Evolutionary conservation across 2,329 filamentous ascomycete genomes (phyloP).

Genomic region (Thelonectria blattea): DNA sequence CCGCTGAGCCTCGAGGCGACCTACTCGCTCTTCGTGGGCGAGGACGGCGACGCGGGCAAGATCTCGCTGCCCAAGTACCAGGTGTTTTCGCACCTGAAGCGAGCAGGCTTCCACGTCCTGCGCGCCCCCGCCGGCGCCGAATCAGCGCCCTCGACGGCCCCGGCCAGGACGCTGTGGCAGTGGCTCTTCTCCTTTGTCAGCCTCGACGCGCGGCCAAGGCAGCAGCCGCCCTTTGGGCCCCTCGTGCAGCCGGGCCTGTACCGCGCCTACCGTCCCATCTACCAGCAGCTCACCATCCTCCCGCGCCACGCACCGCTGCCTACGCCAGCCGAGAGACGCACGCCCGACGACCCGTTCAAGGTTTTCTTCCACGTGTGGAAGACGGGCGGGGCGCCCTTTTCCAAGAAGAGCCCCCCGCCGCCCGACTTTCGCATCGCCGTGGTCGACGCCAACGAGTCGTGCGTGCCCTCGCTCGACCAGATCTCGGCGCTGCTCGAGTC

Average conservation of each 20-base stretch:
- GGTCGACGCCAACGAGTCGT: slow-evolving; percentile 74
- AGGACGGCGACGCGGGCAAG: slow-evolving; percentile 66
- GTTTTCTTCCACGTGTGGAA: slow-evolving; percentile 87
- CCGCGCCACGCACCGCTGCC: slow-evolving; percentile 67
- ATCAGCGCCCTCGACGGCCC: slow-evolving; percentile 24
- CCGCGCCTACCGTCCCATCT: slow-evolving; percentile 73
- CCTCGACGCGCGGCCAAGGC: slow-evolving; percentile 33
- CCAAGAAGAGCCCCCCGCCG: slow-evolving; percentile 76
- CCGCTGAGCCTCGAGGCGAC: slow-evolving; percentile 91
- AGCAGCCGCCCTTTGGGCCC: slow-evolving; percentile 55
- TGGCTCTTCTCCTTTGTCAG: slow-evolving; percentile 60
- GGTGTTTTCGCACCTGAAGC: slow-evolving; percentile 84
- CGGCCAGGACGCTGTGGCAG: slow-evolving; percentile 51
- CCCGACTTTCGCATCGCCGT: slow-evolving; percentile 89
- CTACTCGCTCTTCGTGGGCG: slow-evolving; percentile 82
- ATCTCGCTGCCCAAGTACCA: slow-evolving; percentile 79
- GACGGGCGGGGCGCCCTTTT: slow-evolving; percentile 64
- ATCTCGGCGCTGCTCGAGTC: slow-evolving; percentile 74
- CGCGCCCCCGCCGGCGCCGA: slow-evolving; percentile 60
- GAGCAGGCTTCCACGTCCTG: slow-evolving; percentile 80
- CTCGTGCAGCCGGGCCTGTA: slow-evolving; percentile 68
- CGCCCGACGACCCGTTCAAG: slow-evolving; percentile 64
- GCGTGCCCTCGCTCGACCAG: slow-evolving; percentile 75
- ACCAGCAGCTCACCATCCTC: slow-evolving; percentile 76
- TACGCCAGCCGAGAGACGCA: slow-evolving; percentile 33